Base-by-base conservation (phyloP, 1,284 basidiomycete species). In the Trametes versicolor region DNA sequence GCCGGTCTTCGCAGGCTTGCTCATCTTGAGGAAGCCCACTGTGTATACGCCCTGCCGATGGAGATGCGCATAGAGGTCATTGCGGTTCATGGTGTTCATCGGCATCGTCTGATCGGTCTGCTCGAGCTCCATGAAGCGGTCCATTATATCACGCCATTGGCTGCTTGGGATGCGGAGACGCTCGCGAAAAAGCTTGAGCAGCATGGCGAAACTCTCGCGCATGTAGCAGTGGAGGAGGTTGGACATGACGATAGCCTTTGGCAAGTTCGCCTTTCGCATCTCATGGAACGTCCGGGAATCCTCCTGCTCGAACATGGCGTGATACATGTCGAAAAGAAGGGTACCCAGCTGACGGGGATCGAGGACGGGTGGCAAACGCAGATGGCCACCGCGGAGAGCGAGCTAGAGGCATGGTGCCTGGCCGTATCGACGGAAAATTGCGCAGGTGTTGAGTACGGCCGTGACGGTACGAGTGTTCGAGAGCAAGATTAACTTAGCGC, bases 291-390 rank as follows among this genome's bases (percentile, higher is more conserved):
- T 67, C 53, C 19, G 48, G 5, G 73, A 10, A 43, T 79, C 72
- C 63, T 84, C 83, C 23, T 79, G 71, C 15, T 74, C 64, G 58
- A 88, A 88, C 78, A 88, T 81, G 21, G 77, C 70, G 19, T 75
- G 70, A 69, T 88, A 88, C 9, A 87, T 71, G 9, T 75, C 73
- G 58, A 81, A 85, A 4, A 89, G 70, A 32, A 84, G 70, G n/a
- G 68, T 67, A n/a, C 75, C 81, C 27, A 88, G 75, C 27, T 80
- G 75, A 2, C 61, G 60, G 0, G 79, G 58, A 63, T 79, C 72
- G 65, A 79, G 75, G 47, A 60, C 37, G 25, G 72, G 66, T 41
- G 67, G 54, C 10, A 36, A 17, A 17, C 45, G 50, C 0, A 36
- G 34, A 19, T 43, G 58, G 9, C 34, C 50, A 29, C 25, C 15